A percentile compares a stretch with the other conserved stretches of the same genome.
phyloP scores from a whole-genome alignment of 805 yeast genomes.

The Ascoidea rubescens region DNA sequence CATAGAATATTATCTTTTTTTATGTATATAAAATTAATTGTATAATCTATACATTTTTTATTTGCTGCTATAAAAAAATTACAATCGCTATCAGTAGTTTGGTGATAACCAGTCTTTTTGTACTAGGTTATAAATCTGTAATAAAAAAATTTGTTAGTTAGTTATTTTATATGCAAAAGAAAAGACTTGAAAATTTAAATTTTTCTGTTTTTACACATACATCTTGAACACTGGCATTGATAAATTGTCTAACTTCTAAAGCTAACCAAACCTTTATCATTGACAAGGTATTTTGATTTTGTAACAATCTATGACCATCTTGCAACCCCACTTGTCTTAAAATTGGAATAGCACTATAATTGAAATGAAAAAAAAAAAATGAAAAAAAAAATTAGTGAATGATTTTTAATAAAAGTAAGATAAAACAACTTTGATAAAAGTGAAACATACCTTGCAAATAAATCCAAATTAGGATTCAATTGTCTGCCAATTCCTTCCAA shows the following conservation, averaged over 20 bases:
- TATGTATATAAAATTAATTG: not conserved
- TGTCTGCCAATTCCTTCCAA: conserved; percentile 94
- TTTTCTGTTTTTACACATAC: conserved; percentile 29
- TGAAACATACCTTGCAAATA: conserved; percentile 85
- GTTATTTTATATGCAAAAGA: not conserved
- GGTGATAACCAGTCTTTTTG: conserved; percentile 57
- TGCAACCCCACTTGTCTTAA: conserved; percentile 66
- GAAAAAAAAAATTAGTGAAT: not conserved
- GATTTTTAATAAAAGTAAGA: not conserved
- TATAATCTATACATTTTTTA: not conserved
- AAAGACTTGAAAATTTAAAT: not conserved
- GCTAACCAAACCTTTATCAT: conserved; percentile 90
- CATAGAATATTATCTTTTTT: not conserved
- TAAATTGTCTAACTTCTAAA: conserved; percentile 75
- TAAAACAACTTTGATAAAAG: not conserved
- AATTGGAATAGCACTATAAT: conserved; percentile 61
- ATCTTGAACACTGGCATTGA: conserved; percentile 71
- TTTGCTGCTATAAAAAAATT: not conserved
- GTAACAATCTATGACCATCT: conserved; percentile 46
- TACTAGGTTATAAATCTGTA: conserved; percentile 34
- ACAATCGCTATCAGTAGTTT: conserved; percentile 26
- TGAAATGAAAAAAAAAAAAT: not conserved
- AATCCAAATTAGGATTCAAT: conserved; percentile 82
- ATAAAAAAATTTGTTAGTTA: not conserved
- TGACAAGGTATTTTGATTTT: conserved; percentile 46